phyloP scores from a whole-genome alignment of 2,329 filamentous ascomycete species.

The Colletotrichum sp. region DNA sequence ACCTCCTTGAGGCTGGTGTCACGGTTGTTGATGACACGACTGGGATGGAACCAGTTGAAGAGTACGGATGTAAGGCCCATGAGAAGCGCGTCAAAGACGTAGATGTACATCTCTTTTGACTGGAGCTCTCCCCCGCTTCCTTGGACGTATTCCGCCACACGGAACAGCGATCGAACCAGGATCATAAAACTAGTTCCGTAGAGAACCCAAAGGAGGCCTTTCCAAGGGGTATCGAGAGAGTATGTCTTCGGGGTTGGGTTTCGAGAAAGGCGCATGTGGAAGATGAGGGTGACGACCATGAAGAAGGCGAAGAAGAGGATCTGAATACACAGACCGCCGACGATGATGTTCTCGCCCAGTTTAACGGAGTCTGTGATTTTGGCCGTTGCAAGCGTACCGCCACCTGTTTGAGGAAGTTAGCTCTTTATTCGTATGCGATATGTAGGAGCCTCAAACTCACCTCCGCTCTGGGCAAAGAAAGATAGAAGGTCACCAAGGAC shows the following conservation, averaged over 20 bases:
- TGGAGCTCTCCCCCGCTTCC: slow-evolving; percentile 37
- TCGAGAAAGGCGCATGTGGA: slow-evolving; percentile 40
- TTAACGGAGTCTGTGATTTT: slow-evolving; percentile 20
- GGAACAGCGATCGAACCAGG: slow-evolving; percentile 43
- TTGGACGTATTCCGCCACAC: slow-evolving; percentile 45
- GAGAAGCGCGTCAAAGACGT: slow-evolving; percentile 41
- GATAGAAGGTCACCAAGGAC: slow-evolving; percentile 58
- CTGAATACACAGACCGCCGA: slow-evolving; percentile 58
- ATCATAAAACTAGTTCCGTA: slow-evolving; percentile 36
- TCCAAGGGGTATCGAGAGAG: slow-evolving; percentile 30
- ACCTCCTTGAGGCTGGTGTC: background rate
- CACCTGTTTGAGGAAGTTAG: background rate
- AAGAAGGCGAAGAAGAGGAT: slow-evolving; percentile 61
- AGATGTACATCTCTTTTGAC: slow-evolving; percentile 38
- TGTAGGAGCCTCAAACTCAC: slow-evolving; percentile 21
- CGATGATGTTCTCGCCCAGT: slow-evolving; percentile 50
- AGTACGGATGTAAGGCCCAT: slow-evolving; percentile 30
- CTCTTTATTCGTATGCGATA: too few relatives aligned
- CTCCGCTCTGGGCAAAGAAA: slow-evolving; percentile 53
- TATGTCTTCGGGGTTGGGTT: slow-evolving; percentile 17
- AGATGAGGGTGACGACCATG: slow-evolving; percentile 48
- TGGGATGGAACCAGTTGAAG: slow-evolving; percentile 23
- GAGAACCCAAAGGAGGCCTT: slow-evolving; percentile 29
- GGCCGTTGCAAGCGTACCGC: slow-evolving; percentile 24
- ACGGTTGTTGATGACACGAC: slow-evolving; percentile 3